Conservation (phyloP, 306 rosid species). For the Citrullus amarus region DNA sequence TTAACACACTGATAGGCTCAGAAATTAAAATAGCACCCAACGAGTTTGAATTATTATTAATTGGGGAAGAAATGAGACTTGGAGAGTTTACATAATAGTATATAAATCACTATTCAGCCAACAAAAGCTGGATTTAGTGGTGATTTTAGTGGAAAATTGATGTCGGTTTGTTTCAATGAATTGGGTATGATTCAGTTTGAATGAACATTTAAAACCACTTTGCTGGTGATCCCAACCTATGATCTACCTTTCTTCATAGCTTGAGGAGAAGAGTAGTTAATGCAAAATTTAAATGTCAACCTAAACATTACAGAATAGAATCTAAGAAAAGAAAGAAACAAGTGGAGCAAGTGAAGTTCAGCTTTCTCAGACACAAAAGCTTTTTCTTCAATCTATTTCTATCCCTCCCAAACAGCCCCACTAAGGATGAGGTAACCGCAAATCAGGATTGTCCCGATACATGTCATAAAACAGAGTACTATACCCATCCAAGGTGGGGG, state of each 20-base stretch:
- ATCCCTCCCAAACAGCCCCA: constrained; percentile 3
- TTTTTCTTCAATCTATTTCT: constrained; percentile 1
- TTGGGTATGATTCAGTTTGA: background rate
- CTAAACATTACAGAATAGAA: background rate
- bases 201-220: background rate
- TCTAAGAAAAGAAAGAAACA: background rate
- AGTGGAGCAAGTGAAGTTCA: background rate
- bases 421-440: constrained; percentile 17
- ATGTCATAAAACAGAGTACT: constrained; percentile 18
- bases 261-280: background rate
- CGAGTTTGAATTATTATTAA: background rate
- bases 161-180: background rate
- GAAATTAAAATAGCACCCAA: background rate
- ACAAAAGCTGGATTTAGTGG: background rate
- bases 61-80: background rate
- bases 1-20: background rate
- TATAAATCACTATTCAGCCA: background rate
- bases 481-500: constrained; percentile 29
- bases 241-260: background rate
- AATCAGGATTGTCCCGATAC: constrained; percentile 8
- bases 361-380: background rate
- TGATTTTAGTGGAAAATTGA: background rate
- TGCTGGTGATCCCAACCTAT: background rate
- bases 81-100: background rate
- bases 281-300: background rate